Conservation (phyloP, 257 asterid species). For the Plantago major region DNA sequence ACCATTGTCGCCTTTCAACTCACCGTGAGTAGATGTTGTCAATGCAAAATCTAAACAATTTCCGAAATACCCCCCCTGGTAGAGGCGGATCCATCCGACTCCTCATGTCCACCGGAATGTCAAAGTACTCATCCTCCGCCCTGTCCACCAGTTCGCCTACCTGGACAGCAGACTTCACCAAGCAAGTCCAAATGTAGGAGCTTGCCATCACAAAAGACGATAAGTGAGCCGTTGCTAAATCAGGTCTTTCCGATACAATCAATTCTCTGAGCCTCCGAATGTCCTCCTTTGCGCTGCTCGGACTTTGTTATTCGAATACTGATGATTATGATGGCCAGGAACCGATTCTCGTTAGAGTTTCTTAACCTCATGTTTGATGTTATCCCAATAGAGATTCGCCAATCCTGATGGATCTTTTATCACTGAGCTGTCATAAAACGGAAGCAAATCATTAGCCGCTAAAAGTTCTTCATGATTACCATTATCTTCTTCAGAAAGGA, state of each 20-base stretch:
- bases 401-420: constrained; percentile 16
- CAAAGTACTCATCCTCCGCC: constrained; percentile 30
- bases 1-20: constrained; percentile 26
- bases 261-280: constrained; percentile 18
- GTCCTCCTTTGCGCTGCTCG: constrained; percentile 23
- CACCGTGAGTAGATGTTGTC: constrained; percentile 9
- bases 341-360: too few relatives aligned
- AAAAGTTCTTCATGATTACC: background rate
- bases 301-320: constrained; percentile 2
- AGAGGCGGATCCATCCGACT: constrained; percentile 28
- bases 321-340: background rate
- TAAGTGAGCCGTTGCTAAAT: background rate
- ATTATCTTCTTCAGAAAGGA: too few relatives aligned
- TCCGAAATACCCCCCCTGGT: constrained; percentile 35
- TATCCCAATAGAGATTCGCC: constrained; percentile 9
- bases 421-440: constrained; percentile 19
- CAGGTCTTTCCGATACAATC: background rate
- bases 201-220: constrained; percentile 23
- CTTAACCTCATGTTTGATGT: background rate
- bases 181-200: constrained; percentile 29
- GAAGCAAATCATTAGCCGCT: background rate
- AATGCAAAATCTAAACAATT: constrained; percentile 22
- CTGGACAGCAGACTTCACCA: constrained; percentile 11
- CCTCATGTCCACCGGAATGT: constrained; percentile 28
- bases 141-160: constrained; percentile 19